Evolutionary conservation across 257 asterid species (phyloP).

Genomic region (Solanum corneliomulleri): DNA sequence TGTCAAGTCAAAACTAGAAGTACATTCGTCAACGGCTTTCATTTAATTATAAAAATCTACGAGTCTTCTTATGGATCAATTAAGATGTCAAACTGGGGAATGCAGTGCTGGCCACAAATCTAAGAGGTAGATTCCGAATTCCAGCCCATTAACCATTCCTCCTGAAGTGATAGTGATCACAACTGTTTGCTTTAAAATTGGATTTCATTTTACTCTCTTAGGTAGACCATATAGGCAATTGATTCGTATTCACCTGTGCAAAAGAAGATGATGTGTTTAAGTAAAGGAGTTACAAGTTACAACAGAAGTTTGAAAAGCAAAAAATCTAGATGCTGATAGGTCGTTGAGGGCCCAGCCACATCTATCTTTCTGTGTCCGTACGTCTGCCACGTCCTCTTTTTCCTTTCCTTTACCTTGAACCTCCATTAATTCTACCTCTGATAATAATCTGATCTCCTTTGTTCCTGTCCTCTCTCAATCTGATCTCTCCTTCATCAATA

Average conservation of each 20-base stretch:
- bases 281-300: not conserved
- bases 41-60: not conserved
- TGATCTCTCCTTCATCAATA: not conserved
- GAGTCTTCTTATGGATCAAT: not conserved
- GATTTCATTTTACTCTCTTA: not conserved
- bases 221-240: not conserved
- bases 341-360: not conserved
- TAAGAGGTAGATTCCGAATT: not conserved
- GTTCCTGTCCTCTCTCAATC: not conserved
- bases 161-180: not conserved
- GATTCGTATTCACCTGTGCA: not conserved
- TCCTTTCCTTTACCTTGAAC: not conserved
- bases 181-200: not conserved
- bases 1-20: not conserved
- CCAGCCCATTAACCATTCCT: not conserved
- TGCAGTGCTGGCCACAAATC: not conserved
- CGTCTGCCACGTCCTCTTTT: not conserved
- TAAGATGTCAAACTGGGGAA: not conserved
- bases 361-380: not conserved
- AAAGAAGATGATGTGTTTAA: not conserved
- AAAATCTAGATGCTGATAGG: not conserved
- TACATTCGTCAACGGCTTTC: not conserved
- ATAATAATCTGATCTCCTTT: not conserved
- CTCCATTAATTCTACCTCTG: not conserved
- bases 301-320: not conserved